phyloP scores from a whole-genome alignment of 495 filamentous ascomycete genomes.

The Pyronema domesticum region DNA sequence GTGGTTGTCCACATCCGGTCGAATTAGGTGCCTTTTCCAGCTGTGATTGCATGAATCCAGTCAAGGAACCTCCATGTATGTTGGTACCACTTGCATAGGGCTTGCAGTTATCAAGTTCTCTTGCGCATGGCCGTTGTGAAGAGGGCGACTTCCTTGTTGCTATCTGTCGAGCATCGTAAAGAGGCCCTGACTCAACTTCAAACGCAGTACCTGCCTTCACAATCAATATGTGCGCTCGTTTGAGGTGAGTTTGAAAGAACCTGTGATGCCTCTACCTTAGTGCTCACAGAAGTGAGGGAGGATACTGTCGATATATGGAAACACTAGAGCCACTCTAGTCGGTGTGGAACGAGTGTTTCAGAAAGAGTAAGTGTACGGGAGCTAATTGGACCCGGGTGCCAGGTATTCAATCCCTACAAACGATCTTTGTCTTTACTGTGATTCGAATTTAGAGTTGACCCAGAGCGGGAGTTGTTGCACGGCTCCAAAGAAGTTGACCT shows the following conservation, averaged over 20 bases:
- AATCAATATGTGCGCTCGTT: not conserved
- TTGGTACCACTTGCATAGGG: conserved; percentile 3
- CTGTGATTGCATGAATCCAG: no score
- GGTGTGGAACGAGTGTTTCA: not conserved
- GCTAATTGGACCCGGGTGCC: not conserved
- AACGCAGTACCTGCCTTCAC: not conserved
- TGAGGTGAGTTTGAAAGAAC: not conserved
- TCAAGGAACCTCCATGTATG: not conserved
- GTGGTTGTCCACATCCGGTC: not conserved
- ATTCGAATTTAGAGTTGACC: not conserved
- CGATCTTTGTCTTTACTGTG: not conserved
- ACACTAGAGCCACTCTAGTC: no score
- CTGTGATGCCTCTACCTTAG: not conserved
- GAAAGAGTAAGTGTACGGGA: not conserved
- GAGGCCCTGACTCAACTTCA: not conserved
- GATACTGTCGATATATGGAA: no score
- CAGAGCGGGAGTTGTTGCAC: not conserved
- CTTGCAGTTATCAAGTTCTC: not conserved
- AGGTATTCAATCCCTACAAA: not conserved
- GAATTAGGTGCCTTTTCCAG: not conserved
- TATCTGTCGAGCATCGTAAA: not conserved
- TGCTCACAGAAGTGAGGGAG: not conserved
- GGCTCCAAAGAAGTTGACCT: no score
- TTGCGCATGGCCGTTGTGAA: not conserved
- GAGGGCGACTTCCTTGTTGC: no score